Evolutionary conservation across 1,139 yeast genomes (phyloP), one percentile per base, ranked within the genome.

Genomic region (Candida sojae): DNA sequence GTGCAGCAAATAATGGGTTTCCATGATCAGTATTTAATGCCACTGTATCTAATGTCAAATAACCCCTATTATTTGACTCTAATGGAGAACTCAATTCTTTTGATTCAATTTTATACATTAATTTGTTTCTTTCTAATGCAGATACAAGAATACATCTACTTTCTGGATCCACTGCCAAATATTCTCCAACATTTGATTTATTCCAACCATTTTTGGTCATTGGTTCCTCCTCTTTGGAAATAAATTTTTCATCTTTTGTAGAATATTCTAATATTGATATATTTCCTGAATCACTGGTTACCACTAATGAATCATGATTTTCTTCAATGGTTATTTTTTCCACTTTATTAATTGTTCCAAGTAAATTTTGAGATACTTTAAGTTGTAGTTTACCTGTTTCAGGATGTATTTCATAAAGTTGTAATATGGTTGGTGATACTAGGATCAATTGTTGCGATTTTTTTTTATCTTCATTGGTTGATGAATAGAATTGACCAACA

Each of bases 271-370:
- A 64, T 0, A 92, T 64, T 0, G 85, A 71, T 21, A 91, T 56
- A 48, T 82, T 81, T 0, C 98, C 98, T 1, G 96, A 81, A 61
- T 92, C 98, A 0, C 96, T 82, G 0, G 95, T 80, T 3, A 90
- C 64, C n/a, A 86, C 79, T 26, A 92, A 56, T 36, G 71, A 71
- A 55, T 89, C 95, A 46, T 72, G 73, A 23, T 47, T 45, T 0
- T 71, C 62, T 0, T 81, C 64, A 0, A 86, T 90, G 25, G 82
- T 74, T 47, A 88, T 69, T 29, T 76, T 69, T 2, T 70, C 75
- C 17, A 89, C 67, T 10, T 71, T 58, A 45, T 91, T 73, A 7
- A 92, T 70, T 11, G 80, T 75, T 1, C 88, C 86, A 67, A 87
- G 86, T 1, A 81, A 59, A 37, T 80, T 76, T 49, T 80, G 82